These are phyloP conservation scores for Trichoderma orchidacearum DNA, from an alignment of 495 filamentous ascomycete species.

Conservation along the genomic window DNA sequence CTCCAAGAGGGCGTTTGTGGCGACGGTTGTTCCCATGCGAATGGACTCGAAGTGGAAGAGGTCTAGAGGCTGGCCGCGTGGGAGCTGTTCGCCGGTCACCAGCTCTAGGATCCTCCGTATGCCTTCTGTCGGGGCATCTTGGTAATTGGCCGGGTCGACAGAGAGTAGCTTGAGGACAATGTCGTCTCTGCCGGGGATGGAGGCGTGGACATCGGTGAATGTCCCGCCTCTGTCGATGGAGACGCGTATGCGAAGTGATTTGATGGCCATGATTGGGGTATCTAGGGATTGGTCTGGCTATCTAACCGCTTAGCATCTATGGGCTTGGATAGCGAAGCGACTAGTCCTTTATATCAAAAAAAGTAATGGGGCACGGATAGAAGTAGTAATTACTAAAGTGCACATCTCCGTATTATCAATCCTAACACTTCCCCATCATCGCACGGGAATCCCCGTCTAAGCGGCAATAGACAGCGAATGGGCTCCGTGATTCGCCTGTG, in stretches of 20 bases:
- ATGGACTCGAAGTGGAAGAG: conserved; percentile 34
- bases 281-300: background rate
- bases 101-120: conserved; percentile 14
- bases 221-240: conserved; percentile 43
- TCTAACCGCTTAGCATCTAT: background rate
- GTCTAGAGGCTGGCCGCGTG: conserved; percentile 8
- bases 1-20: conserved; percentile 70
- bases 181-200: conserved; percentile 31
- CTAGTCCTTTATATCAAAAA: background rate
- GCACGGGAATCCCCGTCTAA: background rate
- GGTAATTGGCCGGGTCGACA: conserved; percentile 35
- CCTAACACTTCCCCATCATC: too few relatives aligned
- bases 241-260: conserved; percentile 2
- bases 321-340: background rate
- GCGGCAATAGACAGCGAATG: background rate
- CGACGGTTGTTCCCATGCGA: conserved; percentile 70
- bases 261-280: background rate
- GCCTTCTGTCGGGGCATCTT: conserved; percentile 35
- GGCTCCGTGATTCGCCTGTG: background rate
- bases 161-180: conserved; percentile 36
- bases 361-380: too few relatives aligned
- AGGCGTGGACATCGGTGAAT: conserved; percentile 50
- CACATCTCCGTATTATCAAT: too few relatives aligned
- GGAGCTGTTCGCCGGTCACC: conserved; percentile 7
- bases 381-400: too few relatives aligned